These are phyloP conservation scores for Wickerhamomyces kurtzmanii DNA, from an alignment of 805 yeast species.

Conservation along the genomic window DNA sequence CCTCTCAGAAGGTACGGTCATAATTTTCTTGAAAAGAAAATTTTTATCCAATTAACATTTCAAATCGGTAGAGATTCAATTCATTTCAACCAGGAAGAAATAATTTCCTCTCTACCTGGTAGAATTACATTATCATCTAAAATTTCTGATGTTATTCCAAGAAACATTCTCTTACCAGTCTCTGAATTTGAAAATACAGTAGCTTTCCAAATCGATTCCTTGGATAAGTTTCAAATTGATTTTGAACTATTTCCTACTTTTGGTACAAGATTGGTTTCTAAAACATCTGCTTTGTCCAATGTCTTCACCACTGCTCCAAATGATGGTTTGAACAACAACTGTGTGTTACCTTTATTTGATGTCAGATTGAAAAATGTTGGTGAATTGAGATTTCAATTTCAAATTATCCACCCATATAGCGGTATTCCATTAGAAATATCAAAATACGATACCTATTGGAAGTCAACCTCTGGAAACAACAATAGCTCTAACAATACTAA, in stretches of 20 bases:
- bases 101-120: slow-evolving; percentile 49
- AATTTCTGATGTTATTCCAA: slow-evolving; percentile 75
- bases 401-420: slow-evolving; percentile 80
- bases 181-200: slow-evolving; percentile 44
- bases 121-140: slow-evolving; percentile 74
- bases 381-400: slow-evolving; percentile 64
- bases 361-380: slow-evolving; percentile 76
- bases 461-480: slow-evolving; percentile 63
- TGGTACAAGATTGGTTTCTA: slow-evolving; percentile 88
- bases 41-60: slow-evolving; percentile 69
- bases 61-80: slow-evolving; percentile 37
- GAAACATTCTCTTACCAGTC: slow-evolving; percentile 75
- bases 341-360: slow-evolving; percentile 70
- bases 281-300: slow-evolving; percentile 67
- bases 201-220: slow-evolving; percentile 76
- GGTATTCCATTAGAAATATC: slow-evolving; percentile 82
- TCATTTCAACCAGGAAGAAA: slow-evolving; percentile 29
- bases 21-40: slow-evolving; percentile 85
- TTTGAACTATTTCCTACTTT: slow-evolving; percentile 91
- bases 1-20: slow-evolving; percentile 94
- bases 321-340: slow-evolving; percentile 26
- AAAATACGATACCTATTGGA: slow-evolving; percentile 95
- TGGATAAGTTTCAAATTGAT: slow-evolving; percentile 68
- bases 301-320: slow-evolving; percentile 25
- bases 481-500: slow-evolving; percentile 9